Conservation (phyloP, 139 green algal genomes). For the Trebouxia sp. region DNA sequence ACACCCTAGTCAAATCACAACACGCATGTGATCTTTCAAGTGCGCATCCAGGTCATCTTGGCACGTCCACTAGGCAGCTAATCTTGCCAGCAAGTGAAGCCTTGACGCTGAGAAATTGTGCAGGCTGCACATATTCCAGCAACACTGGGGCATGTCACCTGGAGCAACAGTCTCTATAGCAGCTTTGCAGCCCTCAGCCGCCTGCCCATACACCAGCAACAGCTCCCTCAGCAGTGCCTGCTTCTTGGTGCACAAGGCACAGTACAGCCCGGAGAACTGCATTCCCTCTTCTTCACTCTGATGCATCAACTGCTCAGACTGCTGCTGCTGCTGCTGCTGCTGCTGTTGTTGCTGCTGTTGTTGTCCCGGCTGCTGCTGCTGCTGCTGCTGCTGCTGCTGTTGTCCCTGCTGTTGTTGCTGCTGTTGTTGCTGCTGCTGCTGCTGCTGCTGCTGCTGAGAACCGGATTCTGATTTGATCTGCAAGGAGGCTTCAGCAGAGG, state of each 20-base stretch:
- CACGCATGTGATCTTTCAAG: too few relatives aligned
- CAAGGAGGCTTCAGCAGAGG: neutral
- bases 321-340: neutral
- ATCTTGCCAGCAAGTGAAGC: too few relatives aligned
- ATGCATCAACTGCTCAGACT: neutral
- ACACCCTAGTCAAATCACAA: too few relatives aligned
- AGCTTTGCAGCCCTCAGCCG: neutral
- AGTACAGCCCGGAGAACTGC: constrained; percentile 59
- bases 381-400: neutral
- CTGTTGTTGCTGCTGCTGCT: neutral
- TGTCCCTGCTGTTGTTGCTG: neutral
- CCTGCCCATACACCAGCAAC: constrained; percentile 36
- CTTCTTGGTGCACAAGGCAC: constrained; percentile 66
- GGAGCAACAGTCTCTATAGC: constrained; percentile 4
- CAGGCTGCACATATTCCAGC: neutral
- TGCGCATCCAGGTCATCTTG: too few relatives aligned
- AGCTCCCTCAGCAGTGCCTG: constrained; percentile 61
- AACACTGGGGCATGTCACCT: neutral
- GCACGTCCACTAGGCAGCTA: too few relatives aligned
- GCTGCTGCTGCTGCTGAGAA: neutral
- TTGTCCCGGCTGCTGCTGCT: neutral
- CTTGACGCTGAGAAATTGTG: neutral
- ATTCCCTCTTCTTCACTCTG: constrained; percentile 42
- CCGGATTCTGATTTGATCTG: neutral
- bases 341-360: neutral